These are phyloP conservation scores for Saccharomycodes ludwigii DNA, from an alignment of 805 yeast species.

Conservation along the genomic window DNA sequence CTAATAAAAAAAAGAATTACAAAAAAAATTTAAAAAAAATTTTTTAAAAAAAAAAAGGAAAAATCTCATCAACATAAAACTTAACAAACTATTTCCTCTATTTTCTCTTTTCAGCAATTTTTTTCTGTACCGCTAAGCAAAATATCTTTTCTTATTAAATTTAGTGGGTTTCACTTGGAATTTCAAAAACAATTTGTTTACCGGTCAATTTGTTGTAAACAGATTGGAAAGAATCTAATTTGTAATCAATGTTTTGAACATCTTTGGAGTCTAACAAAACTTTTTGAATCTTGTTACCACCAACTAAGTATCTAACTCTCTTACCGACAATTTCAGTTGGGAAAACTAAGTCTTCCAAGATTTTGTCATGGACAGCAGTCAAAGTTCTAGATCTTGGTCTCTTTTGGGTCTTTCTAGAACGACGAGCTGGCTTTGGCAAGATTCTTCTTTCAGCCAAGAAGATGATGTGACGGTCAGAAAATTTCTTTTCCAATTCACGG, in stretches of 20 bases:
- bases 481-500: conserved; percentile 99
- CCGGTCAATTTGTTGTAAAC: conserved; percentile 98
- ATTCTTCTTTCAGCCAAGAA: conserved; percentile 99
- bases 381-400: conserved; percentile 99
- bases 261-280: conserved; percentile 97
- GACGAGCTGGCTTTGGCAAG: conserved; percentile 97
- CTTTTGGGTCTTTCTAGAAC: conserved; percentile 89
- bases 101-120: neutral
- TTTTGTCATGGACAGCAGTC: conserved; percentile 96
- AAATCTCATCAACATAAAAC: conserved; percentile 5
- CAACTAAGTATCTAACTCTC: conserved; percentile 98
- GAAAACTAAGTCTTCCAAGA: conserved; percentile 98
- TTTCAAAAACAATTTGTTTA: conserved; percentile 98
- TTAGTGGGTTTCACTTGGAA: conserved; percentile 40
- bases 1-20: no score
- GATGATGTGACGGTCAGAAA: conserved; percentile 99
- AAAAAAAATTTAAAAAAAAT: no score
- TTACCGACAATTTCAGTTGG: conserved; percentile 99
- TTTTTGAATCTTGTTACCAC: conserved; percentile 98
- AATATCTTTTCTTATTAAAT: conserved; percentile 3
- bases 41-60: conserved; percentile 1
- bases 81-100: conserved; percentile 3
- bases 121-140: no score
- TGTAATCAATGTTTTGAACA: conserved; percentile 92
- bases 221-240: conserved; percentile 98